Base-by-base conservation (phyloP, 768 basidiomycete species). In the Atractiella rhizophila region DNA sequence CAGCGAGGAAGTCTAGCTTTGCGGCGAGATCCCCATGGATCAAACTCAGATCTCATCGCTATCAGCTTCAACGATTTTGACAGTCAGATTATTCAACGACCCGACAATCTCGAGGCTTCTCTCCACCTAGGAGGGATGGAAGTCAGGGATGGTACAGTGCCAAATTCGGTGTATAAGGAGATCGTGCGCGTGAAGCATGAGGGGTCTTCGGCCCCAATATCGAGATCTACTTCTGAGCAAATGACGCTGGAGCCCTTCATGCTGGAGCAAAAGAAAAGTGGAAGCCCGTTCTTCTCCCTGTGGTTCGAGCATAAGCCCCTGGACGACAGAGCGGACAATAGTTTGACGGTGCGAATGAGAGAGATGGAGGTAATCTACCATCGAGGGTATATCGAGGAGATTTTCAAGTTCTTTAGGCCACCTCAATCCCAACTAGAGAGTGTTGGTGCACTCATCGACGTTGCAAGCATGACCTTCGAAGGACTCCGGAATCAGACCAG, bases 311-410 rank as follows among this genome's bases (percentile, higher is more conserved):
- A 73, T 43, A 83, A 78, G 48, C 91, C 88, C 8, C 62, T 94
- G 29, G 82, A 91, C 56, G 73, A 75, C 39, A 71, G 80, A 32
- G 83, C 91, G 20, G 88, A 96, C 56, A 88, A 68, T 51, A 81
- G 77, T 1, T 63, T 98, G 39, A 78, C 76, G 11, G 69, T 86
- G 35, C 74, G 73, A 42, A 43, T 55, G 18, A 31, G 52, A 9
- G 77, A 88, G 52, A 77, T 88, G 73, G 88, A 96, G 59, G 76
- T 98, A 48, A 78, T 98, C 30, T 98, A 98, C 55, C 83, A 94
- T 55, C 71, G 65, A 53, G 82, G 80, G 20, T 94, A 88, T 56
- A 67, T 96, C 23, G 91, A 96, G 62, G 79, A 78, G 3, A 69
- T 96, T 18, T 75, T 76, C 52, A 69, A 66, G 47, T 98, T 96